Evolutionary conservation across 2,329 filamentous ascomycete genomes (phyloP), one percentile per base, ranked within the genome.

Genomic region (Aspergillus versicolor): DNA sequence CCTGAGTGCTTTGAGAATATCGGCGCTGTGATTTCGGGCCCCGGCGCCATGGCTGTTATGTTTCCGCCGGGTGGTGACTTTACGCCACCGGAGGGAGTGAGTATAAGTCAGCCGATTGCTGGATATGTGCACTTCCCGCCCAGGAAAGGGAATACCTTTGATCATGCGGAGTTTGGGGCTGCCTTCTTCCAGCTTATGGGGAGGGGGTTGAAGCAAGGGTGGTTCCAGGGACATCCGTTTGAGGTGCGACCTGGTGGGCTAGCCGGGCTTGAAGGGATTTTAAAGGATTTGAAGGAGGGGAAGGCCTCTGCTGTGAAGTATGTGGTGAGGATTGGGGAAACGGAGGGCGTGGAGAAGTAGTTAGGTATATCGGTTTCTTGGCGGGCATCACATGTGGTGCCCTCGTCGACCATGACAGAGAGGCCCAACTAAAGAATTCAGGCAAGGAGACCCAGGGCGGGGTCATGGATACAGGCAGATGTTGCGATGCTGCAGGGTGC

Each of bases 221-320:
- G 74, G 72, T 81, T 84, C 57, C 72, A 65, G 21, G 72, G 77
- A 3, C 82, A 84, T 71, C 81, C 80, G 34, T 70, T 72, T 56
- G 78, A 84, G 64, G 75, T 84, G 13, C 69, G 82, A 3, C 69
- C 75, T 0, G 82, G 83, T 3, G 85, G 84, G 0, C 63, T 88
- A 50, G 75, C 68, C 4, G 83, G 84, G 0, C 69, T 87, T 2
- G 73, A 85, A 64, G 71, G 66, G 34, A 85, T 75, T 0, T 65
- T 89, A 70, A 69, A 70, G 61, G 81, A 84, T 60, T 68, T 89
- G 66, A 83, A 80, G 67, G 78, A 77, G 27, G 86, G 86, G 0
- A 84, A 83, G 70, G 84, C 82, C 21, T 86, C 82, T 64, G 86
- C 79, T 1, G 77, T 84, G 0, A 89, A 89, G 73, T 88, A 87